A percentile compares a stretch with the other conserved stretches of the same genome.
These are phyloP conservation scores for Cicer pinnatifidum DNA, from an alignment of 306 rosid species.

Conservation along the genomic window DNA sequence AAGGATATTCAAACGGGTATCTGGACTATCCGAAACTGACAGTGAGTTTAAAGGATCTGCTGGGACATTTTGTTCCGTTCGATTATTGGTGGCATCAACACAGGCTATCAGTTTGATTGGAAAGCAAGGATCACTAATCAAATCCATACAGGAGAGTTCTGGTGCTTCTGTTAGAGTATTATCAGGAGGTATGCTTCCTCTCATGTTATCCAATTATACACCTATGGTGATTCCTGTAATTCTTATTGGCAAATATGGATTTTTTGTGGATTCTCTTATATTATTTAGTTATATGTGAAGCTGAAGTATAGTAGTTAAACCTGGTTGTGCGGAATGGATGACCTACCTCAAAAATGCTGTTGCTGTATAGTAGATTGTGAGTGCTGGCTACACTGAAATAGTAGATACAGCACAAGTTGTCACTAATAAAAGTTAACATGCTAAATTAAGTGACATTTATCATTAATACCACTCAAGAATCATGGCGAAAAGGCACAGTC, in stretches of 20 bases:
- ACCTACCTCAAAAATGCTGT: not conserved
- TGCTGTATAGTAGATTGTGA: not conserved
- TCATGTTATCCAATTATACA: constrained; percentile 22
- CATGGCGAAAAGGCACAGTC: not conserved
- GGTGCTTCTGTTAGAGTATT: constrained; percentile 76
- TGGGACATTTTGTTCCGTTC: constrained; percentile 68
- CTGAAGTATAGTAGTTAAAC: constrained; percentile 24
- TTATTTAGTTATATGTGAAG: constrained; percentile 12
- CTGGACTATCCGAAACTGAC: constrained; percentile 75
- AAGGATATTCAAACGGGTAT: constrained; percentile 76
- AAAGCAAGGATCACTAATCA: constrained; percentile 83
- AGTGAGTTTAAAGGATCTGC: constrained; percentile 54
- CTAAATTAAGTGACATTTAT: constrained; percentile 8
- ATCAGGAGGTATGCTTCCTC: constrained; percentile 70
- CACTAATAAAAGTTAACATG: not conserved
- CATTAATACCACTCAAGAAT: constrained; percentile 17
- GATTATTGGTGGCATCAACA: constrained; percentile 82
- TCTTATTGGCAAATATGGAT: constrained; percentile 15
- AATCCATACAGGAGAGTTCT: constrained; percentile 78
- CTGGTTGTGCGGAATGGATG: not conserved
- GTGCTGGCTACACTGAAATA: not conserved
- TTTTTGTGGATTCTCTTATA: constrained; percentile 12
- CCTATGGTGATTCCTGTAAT: not conserved
- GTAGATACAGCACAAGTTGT: not conserved
- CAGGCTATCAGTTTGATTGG: constrained; percentile 92